Evolutionary conservation across 2,329 filamentous ascomycete species (phyloP), one percentile per base, ranked within the genome.

Genomic region (Aspergillus calidoustus): DNA sequence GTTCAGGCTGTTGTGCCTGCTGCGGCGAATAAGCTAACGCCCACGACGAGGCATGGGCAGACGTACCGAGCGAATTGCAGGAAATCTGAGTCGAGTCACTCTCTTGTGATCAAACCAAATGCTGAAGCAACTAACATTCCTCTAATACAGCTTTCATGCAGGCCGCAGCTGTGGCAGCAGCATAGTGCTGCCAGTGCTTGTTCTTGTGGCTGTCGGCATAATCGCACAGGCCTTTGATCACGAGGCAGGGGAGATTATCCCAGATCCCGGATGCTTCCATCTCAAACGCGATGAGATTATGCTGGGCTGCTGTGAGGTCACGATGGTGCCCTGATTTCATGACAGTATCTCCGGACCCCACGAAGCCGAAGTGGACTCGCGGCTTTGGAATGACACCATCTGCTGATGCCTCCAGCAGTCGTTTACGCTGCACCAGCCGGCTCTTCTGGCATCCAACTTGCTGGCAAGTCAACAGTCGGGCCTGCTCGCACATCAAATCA

Each of bases 191-290:
- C 64, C 66, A 69, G 17, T 17, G 2, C 44, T 64, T 60, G 48
- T 61, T 64, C 13, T 64, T 63, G 22, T 69, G 67, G 9, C 59
- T 62, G 38, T 68, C 67, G 1, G 62, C 61, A 52, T 69, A 69
- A 47, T 69, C 66, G 25, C 62, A 65, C 3, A 64, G 53, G 1
- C 64, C 64, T 43, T 64, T 64, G 23, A 55, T 31, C 4, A 55
- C 41, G 3, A 55, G 22, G 11, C 7, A 23, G 13, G 57, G 57
- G 3, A 57, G 28, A 22, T 5, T 28, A 51, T 57, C 55, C n/a
- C 55, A 57, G 22, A 57, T 31, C 5, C 55, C 55, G 2, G 28
- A 19, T 11, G 17, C 31, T 9, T 57, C 55, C 55, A 57, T 57
- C 31, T 57, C 55, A 30, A 57, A 57, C 3, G 46, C 55, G n/a